Conservation (phyloP, 179 eudicot species). For the Drosera spatulata region DNA sequence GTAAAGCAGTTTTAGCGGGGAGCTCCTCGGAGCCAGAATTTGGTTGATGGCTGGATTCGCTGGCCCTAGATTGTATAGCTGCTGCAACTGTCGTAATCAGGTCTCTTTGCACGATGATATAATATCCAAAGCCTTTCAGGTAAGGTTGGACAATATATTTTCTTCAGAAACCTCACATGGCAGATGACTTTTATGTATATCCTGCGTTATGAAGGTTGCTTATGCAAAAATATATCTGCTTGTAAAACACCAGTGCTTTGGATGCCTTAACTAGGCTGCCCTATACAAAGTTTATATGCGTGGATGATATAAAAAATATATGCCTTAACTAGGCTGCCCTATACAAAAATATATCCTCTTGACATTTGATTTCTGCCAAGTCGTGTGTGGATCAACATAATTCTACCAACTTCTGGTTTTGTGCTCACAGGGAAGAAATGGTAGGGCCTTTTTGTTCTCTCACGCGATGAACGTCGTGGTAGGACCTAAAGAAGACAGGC, state of each 20-base stretch:
- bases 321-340: too few species aligned
- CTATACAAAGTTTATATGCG: too few species aligned
- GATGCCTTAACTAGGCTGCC: too few species aligned
- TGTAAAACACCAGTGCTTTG: too few species aligned
- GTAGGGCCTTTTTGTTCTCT: conserved; percentile 47
- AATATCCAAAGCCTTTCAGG: conserved; percentile 50
- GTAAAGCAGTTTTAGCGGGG: not conserved
- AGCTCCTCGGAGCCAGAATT: not conserved
- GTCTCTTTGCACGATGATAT: conserved; percentile 50
- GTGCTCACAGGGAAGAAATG: conserved; percentile 41
- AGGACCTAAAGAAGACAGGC: conserved; percentile 40
- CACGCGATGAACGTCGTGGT: conserved; percentile 49
- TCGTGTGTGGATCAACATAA: too few species aligned
- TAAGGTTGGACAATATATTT: conserved; percentile 1
- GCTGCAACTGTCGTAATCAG: conserved; percentile 53
- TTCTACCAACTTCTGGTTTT: conserved; percentile 1
- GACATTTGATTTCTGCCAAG: too few species aligned
- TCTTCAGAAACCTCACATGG: too few species aligned
- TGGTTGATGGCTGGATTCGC: conserved; percentile 29
- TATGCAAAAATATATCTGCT: too few species aligned
- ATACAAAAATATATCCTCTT: too few species aligned
- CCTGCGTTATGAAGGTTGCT: too few species aligned
- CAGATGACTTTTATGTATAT: too few species aligned
- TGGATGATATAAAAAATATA: too few species aligned
- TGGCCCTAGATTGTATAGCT: conserved; percentile 42